phyloP scores from a whole-genome alignment of 345 rosid species.

The Toxicodendron radicans region DNA sequence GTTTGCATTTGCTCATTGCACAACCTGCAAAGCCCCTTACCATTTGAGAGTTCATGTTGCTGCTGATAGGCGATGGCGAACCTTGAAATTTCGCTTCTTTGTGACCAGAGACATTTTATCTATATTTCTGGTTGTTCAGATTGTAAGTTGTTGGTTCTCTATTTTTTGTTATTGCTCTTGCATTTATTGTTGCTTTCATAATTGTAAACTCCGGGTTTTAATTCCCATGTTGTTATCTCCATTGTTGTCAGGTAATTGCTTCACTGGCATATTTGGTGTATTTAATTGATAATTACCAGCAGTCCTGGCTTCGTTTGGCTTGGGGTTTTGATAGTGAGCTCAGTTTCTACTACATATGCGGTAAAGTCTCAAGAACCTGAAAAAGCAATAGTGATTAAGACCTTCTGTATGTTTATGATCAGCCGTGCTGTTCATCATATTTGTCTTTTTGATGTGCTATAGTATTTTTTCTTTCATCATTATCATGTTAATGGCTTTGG shows the following conservation, averaged over 20 bases:
- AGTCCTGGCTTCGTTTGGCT: conserved; percentile 79
- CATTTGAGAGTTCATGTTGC: conserved; percentile 97
- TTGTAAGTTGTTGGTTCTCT: conserved; percentile 50
- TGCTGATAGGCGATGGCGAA: conserved; percentile 95
- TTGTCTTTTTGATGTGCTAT: background rate
- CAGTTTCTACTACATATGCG: conserved; percentile 95
- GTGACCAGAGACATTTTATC: conserved; percentile 93
- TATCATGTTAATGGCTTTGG: background rate
- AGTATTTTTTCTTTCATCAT: background rate
- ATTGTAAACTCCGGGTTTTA: conserved; percentile 2
- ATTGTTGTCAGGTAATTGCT: conserved; percentile 69
- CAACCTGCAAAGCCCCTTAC: conserved; percentile 98
- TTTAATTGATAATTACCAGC: conserved; percentile 70
- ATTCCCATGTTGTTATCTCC: conserved; percentile 15
- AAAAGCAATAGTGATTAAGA: background rate
- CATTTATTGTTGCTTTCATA: background rate
- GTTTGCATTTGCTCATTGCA: conserved; percentile 99
- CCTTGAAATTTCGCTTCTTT: conserved; percentile 94
- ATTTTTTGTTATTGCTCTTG: conserved; percentile 1
- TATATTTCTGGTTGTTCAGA: conserved; percentile 89
- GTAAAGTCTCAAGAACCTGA: conserved; percentile 49
- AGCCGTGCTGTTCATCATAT: background rate
- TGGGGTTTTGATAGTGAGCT: conserved; percentile 92
- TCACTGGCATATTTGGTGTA: conserved; percentile 84
- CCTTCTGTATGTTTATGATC: background rate